These are phyloP conservation scores for Marasmius oreades DNA, from an alignment of 1,284 basidiomycete species.

Conservation along the genomic window DNA sequence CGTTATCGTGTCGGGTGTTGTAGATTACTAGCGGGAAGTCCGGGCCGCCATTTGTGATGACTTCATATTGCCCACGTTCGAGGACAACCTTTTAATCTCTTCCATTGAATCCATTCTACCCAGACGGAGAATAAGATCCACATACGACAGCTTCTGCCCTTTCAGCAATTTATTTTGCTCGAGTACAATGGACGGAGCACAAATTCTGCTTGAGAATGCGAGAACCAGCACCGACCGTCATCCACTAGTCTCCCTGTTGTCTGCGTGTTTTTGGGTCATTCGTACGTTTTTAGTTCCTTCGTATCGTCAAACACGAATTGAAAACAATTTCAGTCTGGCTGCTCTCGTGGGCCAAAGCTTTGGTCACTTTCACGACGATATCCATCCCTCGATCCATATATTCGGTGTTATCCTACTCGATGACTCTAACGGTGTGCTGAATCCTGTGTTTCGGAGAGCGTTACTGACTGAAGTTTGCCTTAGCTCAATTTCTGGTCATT, in stretches of 20 bases:
- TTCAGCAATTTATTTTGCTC: neutral
- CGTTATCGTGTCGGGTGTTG: too few species aligned
- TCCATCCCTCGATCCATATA: constrained; percentile 76
- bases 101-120: too few species aligned
- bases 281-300: constrained; percentile 41
- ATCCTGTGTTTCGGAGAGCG: neutral
- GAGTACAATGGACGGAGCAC: constrained; percentile 1
- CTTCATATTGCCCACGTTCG: neutral
- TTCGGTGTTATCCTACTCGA: constrained; percentile 79
- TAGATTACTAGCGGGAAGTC: too few species aligned
- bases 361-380: constrained; percentile 77
- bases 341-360: constrained; percentile 68
- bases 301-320: constrained; percentile 5
- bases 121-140: too few species aligned
- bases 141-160: neutral
- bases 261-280: constrained; percentile 84
- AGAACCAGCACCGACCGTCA: constrained; percentile 27
- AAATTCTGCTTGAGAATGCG: neutral
- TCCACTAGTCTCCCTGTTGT: constrained; percentile 71
- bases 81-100: neutral
- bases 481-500: constrained; percentile 90
- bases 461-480: neutral
- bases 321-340: constrained; percentile 60
- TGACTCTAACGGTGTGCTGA: constrained; percentile 73
- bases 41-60: too few species aligned